These are phyloP conservation scores for Boletus huronensis DNA, from an alignment of 768 basidiomycete species.

Conservation along the genomic window DNA sequence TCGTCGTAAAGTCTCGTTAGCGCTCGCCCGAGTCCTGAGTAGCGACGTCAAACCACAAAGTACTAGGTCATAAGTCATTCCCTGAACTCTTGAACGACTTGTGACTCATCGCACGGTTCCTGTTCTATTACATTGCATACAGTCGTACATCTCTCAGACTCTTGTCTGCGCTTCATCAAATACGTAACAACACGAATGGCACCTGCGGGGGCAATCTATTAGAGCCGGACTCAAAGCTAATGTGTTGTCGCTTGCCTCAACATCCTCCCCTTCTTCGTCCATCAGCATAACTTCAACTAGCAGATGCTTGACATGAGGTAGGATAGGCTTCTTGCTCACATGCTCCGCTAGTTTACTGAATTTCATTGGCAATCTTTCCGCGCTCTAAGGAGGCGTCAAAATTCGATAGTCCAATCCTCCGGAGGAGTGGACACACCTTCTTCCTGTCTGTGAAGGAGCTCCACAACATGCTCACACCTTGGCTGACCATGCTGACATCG, in stretches of 20 bases:
- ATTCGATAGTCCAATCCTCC: background rate
- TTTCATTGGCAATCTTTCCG: constrained; percentile 83
- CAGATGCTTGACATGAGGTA: constrained; percentile 77
- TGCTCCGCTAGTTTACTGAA: constrained; percentile 89
- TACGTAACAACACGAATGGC: constrained; percentile 75
- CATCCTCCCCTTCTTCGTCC: constrained; percentile 91
- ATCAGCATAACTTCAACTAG: constrained; percentile 93
- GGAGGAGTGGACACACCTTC: constrained; percentile 55
- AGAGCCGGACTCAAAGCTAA: background rate
- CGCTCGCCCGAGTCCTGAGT: background rate
- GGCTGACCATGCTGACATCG: constrained; percentile 92
- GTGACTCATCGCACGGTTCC: background rate
- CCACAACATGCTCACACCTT: constrained; percentile 98
- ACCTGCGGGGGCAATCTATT: constrained; percentile 45
- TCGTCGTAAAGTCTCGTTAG: background rate
- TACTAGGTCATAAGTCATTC: background rate
- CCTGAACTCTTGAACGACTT: background rate
- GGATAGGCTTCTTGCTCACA: constrained; percentile 93
- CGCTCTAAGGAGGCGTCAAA: constrained; percentile 51
- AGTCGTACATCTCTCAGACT: background rate
- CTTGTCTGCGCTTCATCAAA: constrained; percentile 35
- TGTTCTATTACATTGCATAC: constrained; percentile 12
- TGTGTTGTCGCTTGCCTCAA: constrained; percentile 58
- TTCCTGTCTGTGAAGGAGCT: constrained; percentile 89
- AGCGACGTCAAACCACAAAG: too few relatives aligned